Base-by-base conservation (phyloP, 2,329 filamentous ascomycete species). In the Metarhizium album region DNA sequence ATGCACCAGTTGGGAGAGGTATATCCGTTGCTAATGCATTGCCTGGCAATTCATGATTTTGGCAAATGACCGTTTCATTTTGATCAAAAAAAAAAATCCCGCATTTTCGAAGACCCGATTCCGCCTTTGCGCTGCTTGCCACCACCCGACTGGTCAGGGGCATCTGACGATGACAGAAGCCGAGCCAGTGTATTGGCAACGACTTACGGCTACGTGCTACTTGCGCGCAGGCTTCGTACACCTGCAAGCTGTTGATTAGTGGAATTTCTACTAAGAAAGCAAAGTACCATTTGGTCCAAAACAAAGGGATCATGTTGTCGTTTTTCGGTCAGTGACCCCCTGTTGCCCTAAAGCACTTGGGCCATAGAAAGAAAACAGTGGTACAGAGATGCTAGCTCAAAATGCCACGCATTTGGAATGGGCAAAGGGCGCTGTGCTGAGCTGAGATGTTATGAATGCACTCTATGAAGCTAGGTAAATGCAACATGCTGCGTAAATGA, bases 1-100 rank as follows among this genome's bases (percentile, higher is more conserved):
- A 84, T 56, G 76, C 79, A 38, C 74, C 74, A 1, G 71, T 75
- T 9, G 67, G 71, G n/a, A 66, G 69, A 42, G 73, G 74, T 3
- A 62, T 73, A 40, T 64, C 72, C 29, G 68, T 75, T 49, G 66
- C 68, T 20, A 69, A 64, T 27, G 67, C 71, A 5, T 60, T 72
- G 52, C 67, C 69, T 47, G 64, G 66, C 14, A 68, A 62, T 29
- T 62, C 55, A 33, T 64, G 49, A 61, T 22, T 9, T 16, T 13
- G 22, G 20, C 40, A 24, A n/a, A 43, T 5, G n/a, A 20, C 16
- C 14, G 33, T 20, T 40, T 9, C 18, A 9, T 9, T 29, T 11
- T 29, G 27, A 29, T 29, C n/a, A n/a, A n/a, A n/a, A n/a, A n/a
- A n/a, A 29, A 29, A 29, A 29, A 29, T 6, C 7, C 27, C 7